Conservation (phyloP, 2,329 filamentous ascomycete species). For the Xylaria arbuscula region DNA sequence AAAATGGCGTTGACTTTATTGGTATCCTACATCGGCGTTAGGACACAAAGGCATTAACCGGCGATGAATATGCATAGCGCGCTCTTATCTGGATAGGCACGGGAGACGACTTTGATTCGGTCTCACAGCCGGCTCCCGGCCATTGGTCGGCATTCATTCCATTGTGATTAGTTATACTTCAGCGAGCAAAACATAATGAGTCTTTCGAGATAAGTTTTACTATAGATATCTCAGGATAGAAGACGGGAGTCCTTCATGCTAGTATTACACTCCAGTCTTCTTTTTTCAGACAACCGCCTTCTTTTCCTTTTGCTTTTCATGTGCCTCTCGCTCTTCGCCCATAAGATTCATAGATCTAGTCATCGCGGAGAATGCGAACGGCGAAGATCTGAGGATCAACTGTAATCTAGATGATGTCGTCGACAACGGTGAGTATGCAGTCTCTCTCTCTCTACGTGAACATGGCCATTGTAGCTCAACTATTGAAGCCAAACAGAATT, state of each 20-base stretch:
- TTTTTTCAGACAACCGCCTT: neutral
- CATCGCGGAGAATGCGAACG: no score
- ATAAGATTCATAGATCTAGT: no score
- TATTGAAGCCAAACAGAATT: no score
- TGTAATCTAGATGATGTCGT: no score
- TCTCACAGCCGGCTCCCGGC: neutral
- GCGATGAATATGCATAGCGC: conserved; percentile 24
- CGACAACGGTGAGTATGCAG: no score
- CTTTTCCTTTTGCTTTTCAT: no score
- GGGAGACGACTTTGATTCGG: conserved; percentile 1
- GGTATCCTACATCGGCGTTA: conserved; percentile 33
- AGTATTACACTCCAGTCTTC: neutral
- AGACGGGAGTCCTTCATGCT: neutral
- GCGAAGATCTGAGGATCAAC: no score
- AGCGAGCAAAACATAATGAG: conserved; percentile 16
- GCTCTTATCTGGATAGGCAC: conserved; percentile 12
- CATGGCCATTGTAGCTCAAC: no score
- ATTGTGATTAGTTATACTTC: conserved; percentile 20
- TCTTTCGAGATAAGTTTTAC: conserved; percentile 4
- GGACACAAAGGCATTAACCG: conserved; percentile 17
- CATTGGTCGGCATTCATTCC: conserved; percentile 12
- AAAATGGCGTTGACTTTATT: conserved; percentile 20
- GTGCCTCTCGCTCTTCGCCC: no score
- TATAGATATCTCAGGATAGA: conserved; percentile 23
- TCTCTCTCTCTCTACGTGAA: no score